A percentile compares a stretch with the other conserved stretches of the same genome.
Evolutionary conservation across 2,329 filamentous ascomycete genomes (phyloP).

Genomic region (Claviceps purpurea): DNA sequence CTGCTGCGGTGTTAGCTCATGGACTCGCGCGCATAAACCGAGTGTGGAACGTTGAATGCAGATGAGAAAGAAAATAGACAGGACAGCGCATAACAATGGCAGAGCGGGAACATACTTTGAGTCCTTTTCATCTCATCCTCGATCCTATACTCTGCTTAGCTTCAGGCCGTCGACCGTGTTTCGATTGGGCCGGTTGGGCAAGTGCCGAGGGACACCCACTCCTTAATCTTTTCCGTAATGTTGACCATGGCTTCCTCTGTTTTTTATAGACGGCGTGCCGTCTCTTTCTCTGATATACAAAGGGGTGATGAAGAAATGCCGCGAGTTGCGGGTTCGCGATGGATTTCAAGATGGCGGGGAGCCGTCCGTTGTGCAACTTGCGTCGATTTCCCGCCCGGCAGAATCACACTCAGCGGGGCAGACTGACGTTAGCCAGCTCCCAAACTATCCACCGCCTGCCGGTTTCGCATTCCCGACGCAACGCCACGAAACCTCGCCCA

Average conservation of each 20-base stretch:
- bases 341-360: not conserved
- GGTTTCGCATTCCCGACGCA: not conserved
- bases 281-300: conserved; percentile 7
- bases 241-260: conserved; percentile 66
- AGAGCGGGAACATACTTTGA: conserved; percentile 58
- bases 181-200: conserved; percentile 1
- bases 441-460: conserved; percentile 2
- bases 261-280: conserved; percentile 19
- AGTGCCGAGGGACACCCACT: conserved; percentile 42
- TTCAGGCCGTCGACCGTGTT: conserved; percentile 2
- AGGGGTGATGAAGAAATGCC: not conserved
- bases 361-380: not conserved
- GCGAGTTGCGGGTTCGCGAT: not conserved
- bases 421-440: not conserved
- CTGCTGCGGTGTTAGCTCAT: conserved; percentile 33
- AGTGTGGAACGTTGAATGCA: too few relatives aligned
- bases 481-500: not conserved
- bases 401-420: conserved; percentile 3
- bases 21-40: not conserved
- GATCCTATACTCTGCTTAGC: conserved; percentile 51
- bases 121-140: conserved; percentile 99
- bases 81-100: not conserved
- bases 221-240: conserved; percentile 99
- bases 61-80: too few relatives aligned
- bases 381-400: not conserved